Evolutionary conservation across 805 yeast genomes (phyloP).

Genomic region (Ogataea minuta): DNA sequence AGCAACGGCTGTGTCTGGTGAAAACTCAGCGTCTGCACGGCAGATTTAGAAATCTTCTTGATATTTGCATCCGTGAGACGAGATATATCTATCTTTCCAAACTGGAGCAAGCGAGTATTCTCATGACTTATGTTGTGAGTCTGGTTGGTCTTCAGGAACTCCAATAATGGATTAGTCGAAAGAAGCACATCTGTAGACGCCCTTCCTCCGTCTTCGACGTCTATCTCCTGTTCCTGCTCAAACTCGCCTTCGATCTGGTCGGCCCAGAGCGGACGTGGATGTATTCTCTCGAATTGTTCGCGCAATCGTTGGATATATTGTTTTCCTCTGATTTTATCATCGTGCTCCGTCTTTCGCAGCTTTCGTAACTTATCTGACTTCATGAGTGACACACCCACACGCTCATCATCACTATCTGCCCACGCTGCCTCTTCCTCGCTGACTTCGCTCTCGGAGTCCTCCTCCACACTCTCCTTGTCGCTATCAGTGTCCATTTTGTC

Average conservation of each 20-base stretch:
- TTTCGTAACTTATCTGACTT: constrained; percentile 64
- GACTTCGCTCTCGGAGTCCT: constrained; percentile 31
- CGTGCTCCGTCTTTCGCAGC: constrained; percentile 54
- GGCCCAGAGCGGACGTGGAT: constrained; percentile 86
- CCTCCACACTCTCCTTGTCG: constrained; percentile 27
- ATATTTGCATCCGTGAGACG: constrained; percentile 85
- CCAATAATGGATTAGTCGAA: constrained; percentile 33
- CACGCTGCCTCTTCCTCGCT: constrained; percentile 49
- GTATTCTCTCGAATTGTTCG: constrained; percentile 65
- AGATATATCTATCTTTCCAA: constrained; percentile 69
- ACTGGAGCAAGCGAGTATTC: constrained; percentile 59
- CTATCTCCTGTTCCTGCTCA: constrained; percentile 34
- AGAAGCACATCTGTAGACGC: constrained; percentile 20
- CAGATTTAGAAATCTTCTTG: constrained; percentile 66
- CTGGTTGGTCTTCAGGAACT: constrained; percentile 34
- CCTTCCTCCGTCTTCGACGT: constrained; percentile 5
- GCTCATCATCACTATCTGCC: constrained; percentile 92
- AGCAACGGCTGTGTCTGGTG: constrained; percentile 82
- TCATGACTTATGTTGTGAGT: constrained; percentile 25
- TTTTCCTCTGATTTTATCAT: constrained; percentile 35
- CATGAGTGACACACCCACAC: constrained; percentile 55
- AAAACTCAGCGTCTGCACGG: constrained; percentile 81
- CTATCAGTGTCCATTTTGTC: constrained; percentile 37
- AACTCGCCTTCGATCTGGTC: constrained; percentile 55
- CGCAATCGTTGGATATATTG: constrained; percentile 38